Base-by-base conservation (phyloP, 164 flowering plant genomes). In the Malania oleifera region DNA sequence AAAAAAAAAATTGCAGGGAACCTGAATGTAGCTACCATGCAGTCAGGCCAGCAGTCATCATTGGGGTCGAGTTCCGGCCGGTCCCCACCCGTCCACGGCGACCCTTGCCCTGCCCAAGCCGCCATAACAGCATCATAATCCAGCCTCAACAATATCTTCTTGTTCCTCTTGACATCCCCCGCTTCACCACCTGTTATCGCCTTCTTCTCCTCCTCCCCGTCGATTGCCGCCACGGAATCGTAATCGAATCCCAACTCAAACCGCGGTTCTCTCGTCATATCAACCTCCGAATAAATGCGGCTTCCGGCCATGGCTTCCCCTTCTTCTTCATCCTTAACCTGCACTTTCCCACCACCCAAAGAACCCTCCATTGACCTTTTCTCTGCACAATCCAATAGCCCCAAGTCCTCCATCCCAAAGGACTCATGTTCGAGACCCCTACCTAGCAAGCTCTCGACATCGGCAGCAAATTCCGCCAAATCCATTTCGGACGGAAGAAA, bases 391-490 rank as follows among this genome's bases (percentile, higher is more conserved):
- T 74, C 82, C 45, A 76, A 23, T 11, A 91, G 48, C 28, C 92
- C 96, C 65, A 91, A 55, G 7, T 70, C 90, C 51, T 91, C 87
- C 73, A 86, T 86, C 12, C 79, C 78, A 25, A 76, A 82, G 1
- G 79, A 64, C 55, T 82, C 90, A 14, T 78, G 71, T 7, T 86
- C 96, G 0, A 86, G 70, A 0, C 86, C 90, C 46, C 64, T 71
- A 0, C 96, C 98, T 0, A 91, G 63, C 43, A 91, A 66, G 54
- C 76, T 82, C 70, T 91, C 92, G 3, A 91, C 90, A 50, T 91
- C 91, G 8, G 96, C 98, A 0, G 96, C 93, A 49, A 91, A 91
- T 38, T 87, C 90, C 0, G 75, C 95, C 1, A 86, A 77, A 35
- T 91, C 98, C 79, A 82, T 74, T 26, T 91, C 92, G 18, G 82